A percentile compares a stretch with the other conserved stretches of the same genome.
These are phyloP conservation scores for Yamadazyma buinensis DNA, from an alignment of 1,139 yeast genomes.

Conservation along the genomic window DNA sequence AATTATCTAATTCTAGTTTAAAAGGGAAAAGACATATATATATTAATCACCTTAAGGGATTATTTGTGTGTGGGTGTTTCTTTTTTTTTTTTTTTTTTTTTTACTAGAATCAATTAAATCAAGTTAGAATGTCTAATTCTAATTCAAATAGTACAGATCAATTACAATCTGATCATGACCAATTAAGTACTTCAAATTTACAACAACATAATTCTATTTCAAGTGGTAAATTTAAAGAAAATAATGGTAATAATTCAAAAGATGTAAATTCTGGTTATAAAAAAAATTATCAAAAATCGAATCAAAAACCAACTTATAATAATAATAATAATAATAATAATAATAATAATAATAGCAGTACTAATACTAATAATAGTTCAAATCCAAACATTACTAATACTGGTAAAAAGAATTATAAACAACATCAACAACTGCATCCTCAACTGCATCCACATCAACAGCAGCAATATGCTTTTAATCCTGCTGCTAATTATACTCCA, in stretches of 20 bases:
- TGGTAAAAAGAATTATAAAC: too few relatives aligned
- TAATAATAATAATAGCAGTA: constrained; percentile 1
- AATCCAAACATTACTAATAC: constrained; percentile 8
- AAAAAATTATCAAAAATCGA: not conserved
- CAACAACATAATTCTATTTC: constrained; percentile 11
- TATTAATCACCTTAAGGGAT: not conserved
- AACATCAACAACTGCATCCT: too few relatives aligned
- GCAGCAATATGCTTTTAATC: constrained; percentile 11
- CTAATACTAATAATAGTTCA: constrained; percentile 4
- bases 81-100: not conserved
- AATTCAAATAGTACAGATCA: not conserved
- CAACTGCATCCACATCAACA: constrained; percentile 11
- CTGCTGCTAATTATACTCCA: constrained; percentile 15
- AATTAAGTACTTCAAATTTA: constrained; percentile 13
- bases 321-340: constrained; percentile 4
- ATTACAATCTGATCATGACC: constrained; percentile 2
- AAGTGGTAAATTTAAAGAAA: not conserved
- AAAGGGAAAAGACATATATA: not conserved
- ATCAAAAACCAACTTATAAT: not conserved
- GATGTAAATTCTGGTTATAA: not conserved
- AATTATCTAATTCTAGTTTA: not conserved
- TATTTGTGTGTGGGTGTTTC: constrained; percentile 1
- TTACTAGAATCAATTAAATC: not conserved
- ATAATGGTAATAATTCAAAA: not conserved
- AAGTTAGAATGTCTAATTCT: not conserved